Conservation (phyloP, 805 yeast species). For the Tetrapisispora phaffii region DNA sequence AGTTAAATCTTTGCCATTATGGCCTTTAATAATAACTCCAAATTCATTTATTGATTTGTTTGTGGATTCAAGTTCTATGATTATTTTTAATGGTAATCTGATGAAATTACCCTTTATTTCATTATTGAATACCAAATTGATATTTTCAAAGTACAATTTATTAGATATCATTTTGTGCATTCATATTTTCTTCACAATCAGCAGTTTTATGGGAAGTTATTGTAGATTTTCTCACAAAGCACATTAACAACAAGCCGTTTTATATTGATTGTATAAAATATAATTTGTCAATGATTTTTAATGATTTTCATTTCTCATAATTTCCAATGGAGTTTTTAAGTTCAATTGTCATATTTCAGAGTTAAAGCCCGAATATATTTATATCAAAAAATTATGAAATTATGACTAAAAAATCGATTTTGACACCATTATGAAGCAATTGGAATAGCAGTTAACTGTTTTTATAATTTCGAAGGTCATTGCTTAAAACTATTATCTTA, state of each 20-base stretch:
- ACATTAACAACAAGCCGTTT: too few species aligned
- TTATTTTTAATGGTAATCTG: conserved; percentile 18
- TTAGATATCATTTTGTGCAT: background rate
- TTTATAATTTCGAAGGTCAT: too few species aligned
- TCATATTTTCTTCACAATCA: background rate
- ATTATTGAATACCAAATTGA: conserved; percentile 3
- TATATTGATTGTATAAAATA: too few species aligned
- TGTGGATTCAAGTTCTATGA: conserved; percentile 14
- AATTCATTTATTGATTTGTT: conserved; percentile 19
- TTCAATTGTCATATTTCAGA: background rate
- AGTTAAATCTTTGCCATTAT: conserved; percentile 2
- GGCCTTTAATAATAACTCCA: conserved; percentile 10
- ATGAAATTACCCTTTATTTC: conserved; percentile 23
- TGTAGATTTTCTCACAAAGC: too few species aligned
- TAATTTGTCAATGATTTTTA: too few species aligned
- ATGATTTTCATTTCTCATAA: background rate
- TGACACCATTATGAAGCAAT: too few species aligned
- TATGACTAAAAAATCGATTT: too few species aligned
- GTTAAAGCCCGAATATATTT: background rate
- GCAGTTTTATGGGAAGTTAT: too few species aligned
- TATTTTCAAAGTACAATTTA: background rate
- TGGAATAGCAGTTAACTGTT: too few species aligned
- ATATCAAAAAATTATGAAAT: too few species aligned
- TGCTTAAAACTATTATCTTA: too few species aligned
- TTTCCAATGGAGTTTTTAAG: background rate